phyloP scores from a whole-genome alignment of 441 rosid species.

The Raphanus hybrid region DNA sequence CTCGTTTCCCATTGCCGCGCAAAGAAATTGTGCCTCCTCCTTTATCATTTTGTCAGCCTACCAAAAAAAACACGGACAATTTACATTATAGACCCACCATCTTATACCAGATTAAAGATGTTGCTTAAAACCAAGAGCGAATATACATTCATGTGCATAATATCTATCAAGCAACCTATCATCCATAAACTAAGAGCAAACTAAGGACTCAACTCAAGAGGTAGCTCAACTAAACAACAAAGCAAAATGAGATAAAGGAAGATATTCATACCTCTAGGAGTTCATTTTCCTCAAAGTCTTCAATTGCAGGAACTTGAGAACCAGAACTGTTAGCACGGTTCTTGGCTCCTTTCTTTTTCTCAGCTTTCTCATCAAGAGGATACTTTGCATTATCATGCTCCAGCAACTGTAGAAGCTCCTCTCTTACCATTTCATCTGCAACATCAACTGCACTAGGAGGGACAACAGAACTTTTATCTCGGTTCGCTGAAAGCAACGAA shows the following conservation, averaged over 20 bases:
- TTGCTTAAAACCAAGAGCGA: conserved; percentile 14
- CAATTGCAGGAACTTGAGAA: conserved; percentile 59
- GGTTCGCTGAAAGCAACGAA: conserved; percentile 81
- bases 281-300: conserved; percentile 86
- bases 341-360: conserved; percentile 84
- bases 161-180: not conserved
- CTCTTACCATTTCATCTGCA: conserved; percentile 90
- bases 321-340: conserved; percentile 60
- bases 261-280: conserved; percentile 65
- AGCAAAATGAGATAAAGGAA: conserved; percentile 5
- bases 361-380: conserved; percentile 86
- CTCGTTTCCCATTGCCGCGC: conserved; percentile 90
- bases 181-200: conserved; percentile 8
- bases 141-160: conserved; percentile 10
- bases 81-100: not conserved
- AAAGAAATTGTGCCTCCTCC: conserved; percentile 75
- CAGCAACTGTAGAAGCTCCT: conserved; percentile 76
- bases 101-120: conserved; percentile 21
- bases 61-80: conserved; percentile 26
- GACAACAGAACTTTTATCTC: conserved; percentile 93
- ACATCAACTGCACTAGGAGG: conserved; percentile 86
- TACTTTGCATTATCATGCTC: conserved; percentile 98
- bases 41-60: conserved; percentile 78
- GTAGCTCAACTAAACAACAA: conserved; percentile 11
- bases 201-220: not conserved